Conservation (phyloP, 805 yeast species). For the Kuraishia molischiana region DNA sequence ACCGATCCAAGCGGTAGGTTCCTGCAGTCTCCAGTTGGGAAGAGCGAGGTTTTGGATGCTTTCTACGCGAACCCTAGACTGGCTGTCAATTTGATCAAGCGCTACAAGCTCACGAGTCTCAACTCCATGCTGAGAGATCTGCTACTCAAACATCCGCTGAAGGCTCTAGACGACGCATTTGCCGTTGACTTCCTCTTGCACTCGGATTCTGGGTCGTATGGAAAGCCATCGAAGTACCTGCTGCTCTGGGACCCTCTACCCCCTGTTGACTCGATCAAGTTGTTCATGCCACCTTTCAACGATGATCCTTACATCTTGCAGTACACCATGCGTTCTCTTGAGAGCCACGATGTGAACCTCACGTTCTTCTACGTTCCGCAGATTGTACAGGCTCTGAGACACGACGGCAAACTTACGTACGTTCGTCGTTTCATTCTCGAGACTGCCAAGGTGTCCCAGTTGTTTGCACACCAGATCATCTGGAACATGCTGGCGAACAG, state of each 20-base stretch:
- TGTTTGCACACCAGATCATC: constrained; percentile 94
- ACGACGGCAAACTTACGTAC: constrained; percentile 66
- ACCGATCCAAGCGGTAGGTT: constrained; percentile 27
- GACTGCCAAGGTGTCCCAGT: constrained; percentile 81
- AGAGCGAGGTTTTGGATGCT: constrained; percentile 40
- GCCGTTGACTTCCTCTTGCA: constrained; percentile 46
- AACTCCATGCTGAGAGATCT: constrained; percentile 31
- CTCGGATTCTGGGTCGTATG: constrained; percentile 6
- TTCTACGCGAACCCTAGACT: constrained; percentile 60
- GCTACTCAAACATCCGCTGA: constrained; percentile 46
- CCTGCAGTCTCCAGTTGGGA: constrained; percentile 22
- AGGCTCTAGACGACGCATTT: constrained; percentile 43
- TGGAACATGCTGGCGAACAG: constrained; percentile 97
- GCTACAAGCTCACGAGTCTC: constrained; percentile 35
- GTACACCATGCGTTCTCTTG: constrained; percentile 84
- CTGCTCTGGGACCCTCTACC: constrained; percentile 68
- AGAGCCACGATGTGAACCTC: constrained; percentile 73
- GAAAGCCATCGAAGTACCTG: constrained; percentile 26
- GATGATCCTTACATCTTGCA: constrained; percentile 63
- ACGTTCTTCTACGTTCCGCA: constrained; percentile 98
- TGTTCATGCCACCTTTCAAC: constrained; percentile 69
- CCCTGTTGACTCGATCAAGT: constrained; percentile 78
- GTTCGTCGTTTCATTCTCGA: constrained; percentile 84
- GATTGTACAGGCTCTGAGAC: constrained; percentile 85
- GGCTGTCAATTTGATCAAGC: constrained; percentile 59